Evolutionary conservation across 2,329 filamentous ascomycete species (phyloP).

Genomic region (Monilinia vaccinii-corymbosi): DNA sequence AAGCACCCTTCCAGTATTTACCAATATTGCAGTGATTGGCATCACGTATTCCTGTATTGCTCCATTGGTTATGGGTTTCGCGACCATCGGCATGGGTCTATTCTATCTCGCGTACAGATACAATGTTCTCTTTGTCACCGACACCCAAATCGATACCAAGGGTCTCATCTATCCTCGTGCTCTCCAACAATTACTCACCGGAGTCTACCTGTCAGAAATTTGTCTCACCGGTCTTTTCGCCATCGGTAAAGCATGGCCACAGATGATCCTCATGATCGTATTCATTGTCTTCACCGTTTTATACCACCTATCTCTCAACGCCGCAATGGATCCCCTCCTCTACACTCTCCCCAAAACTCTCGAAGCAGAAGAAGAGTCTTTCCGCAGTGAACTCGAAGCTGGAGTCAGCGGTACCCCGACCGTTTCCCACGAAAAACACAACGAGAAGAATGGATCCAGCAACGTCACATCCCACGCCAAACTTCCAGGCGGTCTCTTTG

Average conservation of each 20-base stretch:
- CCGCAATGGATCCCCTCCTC: conserved; percentile 66
- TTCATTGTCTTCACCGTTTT: conserved; percentile 68
- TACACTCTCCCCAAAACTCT: conserved; percentile 72
- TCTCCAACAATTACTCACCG: conserved; percentile 74
- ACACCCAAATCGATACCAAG: conserved; percentile 76
- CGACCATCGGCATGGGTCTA: conserved; percentile 64
- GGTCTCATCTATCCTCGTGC: conserved; percentile 82
- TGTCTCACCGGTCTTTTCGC: conserved; percentile 81
- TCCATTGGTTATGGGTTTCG: conserved; percentile 75
- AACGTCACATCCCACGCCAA: conserved; percentile 32
- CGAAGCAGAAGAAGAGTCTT: conserved; percentile 45
- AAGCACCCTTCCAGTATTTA: conserved; percentile 71
- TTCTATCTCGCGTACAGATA: conserved; percentile 88
- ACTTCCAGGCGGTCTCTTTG: conserved; percentile 45
- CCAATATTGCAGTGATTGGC: conserved; percentile 70
- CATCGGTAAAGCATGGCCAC: conserved; percentile 56
- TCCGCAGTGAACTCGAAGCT: conserved; percentile 18
- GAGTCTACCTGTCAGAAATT: conserved; percentile 73
- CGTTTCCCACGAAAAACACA: conserved; percentile 21
- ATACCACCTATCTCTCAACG: conserved; percentile 65
- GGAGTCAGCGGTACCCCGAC: conserved; percentile 10
- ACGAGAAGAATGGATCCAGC: not conserved
- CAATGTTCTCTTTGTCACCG: conserved; percentile 80
- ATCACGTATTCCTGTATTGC: conserved; percentile 83
- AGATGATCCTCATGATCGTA: conserved; percentile 65